Evolutionary conservation across 192 early-diverging fungal genomes (phyloP), one percentile per base, ranked within the genome.

Genomic region (Kickxella alabastrina): DNA sequence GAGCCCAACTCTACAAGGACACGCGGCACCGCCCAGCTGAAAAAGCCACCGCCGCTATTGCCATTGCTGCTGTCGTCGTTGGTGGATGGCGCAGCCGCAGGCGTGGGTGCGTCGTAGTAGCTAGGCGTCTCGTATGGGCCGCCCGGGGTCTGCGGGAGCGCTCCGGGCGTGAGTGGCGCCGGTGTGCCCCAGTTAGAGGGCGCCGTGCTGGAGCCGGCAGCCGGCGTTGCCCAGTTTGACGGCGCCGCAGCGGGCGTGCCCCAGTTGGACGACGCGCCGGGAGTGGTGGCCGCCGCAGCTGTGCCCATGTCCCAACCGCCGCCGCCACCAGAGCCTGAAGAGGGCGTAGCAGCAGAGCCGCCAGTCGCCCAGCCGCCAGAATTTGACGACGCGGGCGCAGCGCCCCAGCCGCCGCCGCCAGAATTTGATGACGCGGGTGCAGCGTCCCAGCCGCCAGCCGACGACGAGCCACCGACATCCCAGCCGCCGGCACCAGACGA

Each of bases 201-300:
- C 2, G 15, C 40, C 8, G 15, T 19, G 21, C 40, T 15, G 40
- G 15, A 10, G 21, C 40, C 19, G 21, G 15, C 19, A 19, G 59
- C 59, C 41, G 44, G 9, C 9, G 39, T 22, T 18, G 19, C 41
- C 18, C 77, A 19, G 78, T 41, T 71, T 81, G 39, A 82, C 85
- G 46, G 79, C 71, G 65, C 82, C 80, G 86, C 87, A 86, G 21
- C 50, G 29, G 36, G n/a, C n/a, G n/a, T n/a, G 31, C 31, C 31
- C 31, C 31, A 32, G 31, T 12, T 12, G 31, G 6, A 6, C 31
- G 31, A 32, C 6, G 31, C 31, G 12, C 31, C 49, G n/a, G 36
- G 35, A 17, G 54, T 60, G 39, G 45, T 27, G 23, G 26, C 43
- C 14, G 18, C 19, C 0, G 42, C 44, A 19, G 31, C 34, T 6